phyloP scores from a whole-genome alignment of 768 basidiomycete species.

The Austroboletus eburneus region DNA sequence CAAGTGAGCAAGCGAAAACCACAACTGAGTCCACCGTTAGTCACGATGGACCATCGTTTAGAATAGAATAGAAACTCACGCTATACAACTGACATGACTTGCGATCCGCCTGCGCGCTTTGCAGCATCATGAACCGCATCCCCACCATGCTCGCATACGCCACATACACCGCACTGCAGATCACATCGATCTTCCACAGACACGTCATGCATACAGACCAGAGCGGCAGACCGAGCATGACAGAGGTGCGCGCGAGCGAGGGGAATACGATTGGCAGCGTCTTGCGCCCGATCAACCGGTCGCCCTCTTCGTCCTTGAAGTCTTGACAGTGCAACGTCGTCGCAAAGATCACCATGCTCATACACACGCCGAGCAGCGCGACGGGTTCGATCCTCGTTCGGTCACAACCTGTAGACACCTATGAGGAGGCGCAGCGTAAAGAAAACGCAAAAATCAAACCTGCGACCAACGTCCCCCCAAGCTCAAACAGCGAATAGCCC shows the following conservation, averaged over 20 bases:
- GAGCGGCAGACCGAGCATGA: conserved; percentile 25
- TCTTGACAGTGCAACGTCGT: conserved; percentile 36
- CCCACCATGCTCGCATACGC: conserved; percentile 24
- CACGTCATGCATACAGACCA: conserved; percentile 28
- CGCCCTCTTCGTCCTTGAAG: conserved; percentile 42
- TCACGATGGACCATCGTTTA: background rate
- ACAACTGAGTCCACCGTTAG: conserved; percentile 16
- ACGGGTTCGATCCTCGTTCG: conserved; percentile 21
- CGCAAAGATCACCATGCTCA: conserved; percentile 32
- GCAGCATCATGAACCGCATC: conserved; percentile 23
- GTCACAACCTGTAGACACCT: conserved; percentile 19
- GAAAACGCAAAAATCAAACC: conserved; percentile 8
- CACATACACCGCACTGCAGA: conserved; percentile 25
- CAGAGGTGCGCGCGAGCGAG: conserved; percentile 21
- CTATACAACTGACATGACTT: conserved; percentile 30
- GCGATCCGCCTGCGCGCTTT: conserved; percentile 20
- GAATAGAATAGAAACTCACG: conserved; percentile 13
- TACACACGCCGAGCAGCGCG: conserved; percentile 26
- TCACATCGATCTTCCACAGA: conserved; percentile 25
- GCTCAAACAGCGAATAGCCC: conserved; percentile 37
- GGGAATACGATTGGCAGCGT: conserved; percentile 46
- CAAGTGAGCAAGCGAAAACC: conserved; percentile 31
- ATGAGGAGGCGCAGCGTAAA: background rate
- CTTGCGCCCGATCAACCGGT: conserved; percentile 33
- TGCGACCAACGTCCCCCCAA: conserved; percentile 35